Base-by-base conservation (phyloP, 768 basidiomycete species). In the Heimioporus sp. region DNA sequence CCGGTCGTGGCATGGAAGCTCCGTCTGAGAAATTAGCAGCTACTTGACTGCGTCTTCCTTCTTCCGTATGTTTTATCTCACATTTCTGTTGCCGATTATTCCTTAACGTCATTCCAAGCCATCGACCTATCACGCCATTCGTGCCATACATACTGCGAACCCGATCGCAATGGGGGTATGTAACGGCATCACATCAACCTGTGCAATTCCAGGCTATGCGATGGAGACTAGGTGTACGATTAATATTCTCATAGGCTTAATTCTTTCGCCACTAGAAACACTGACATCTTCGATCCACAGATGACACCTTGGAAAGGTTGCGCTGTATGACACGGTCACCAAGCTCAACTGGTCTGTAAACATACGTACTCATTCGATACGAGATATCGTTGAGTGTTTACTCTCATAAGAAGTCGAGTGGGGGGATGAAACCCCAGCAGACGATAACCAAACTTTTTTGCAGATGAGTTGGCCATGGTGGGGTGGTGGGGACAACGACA, bases 91-190 rank as follows among this genome's bases (percentile, higher is more conserved):
- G 5, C 24, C 1, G 24, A 35, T 35, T 13, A 15, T 10, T 34
- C 34, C 7, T 51, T 52, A 2, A 60, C 30, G 21, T 41, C 41
- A 15, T 43, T 4, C 31, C 16, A 59, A 89, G 86, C 87, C 86
- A 0, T 83, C 85, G 2, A 76, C 77, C 0, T 80, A 84, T 4
- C 88, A 90, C 56, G 76, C 96, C 39, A 93, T 87, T 0, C 92
- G 98, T 62, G 77, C 97, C 9, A 96, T 90, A 62, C 88, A 98
- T 64, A 98, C 89, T 1, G 95, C 87, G 19, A 95, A 98, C 75
- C 95, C 95, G 0, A 90, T 98, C 34, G 81, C 95, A 4, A 89
- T 90, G 81, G 90, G 90, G 1, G 77, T 77, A 0, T 94, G 92
- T 62, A 93, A 75, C 12, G 92, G 92, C 12, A 74, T 88, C 1